Evolutionary conservation across 2,329 filamentous ascomycete genomes (phyloP).

Genomic region (Uncinocarpus reesii): DNA sequence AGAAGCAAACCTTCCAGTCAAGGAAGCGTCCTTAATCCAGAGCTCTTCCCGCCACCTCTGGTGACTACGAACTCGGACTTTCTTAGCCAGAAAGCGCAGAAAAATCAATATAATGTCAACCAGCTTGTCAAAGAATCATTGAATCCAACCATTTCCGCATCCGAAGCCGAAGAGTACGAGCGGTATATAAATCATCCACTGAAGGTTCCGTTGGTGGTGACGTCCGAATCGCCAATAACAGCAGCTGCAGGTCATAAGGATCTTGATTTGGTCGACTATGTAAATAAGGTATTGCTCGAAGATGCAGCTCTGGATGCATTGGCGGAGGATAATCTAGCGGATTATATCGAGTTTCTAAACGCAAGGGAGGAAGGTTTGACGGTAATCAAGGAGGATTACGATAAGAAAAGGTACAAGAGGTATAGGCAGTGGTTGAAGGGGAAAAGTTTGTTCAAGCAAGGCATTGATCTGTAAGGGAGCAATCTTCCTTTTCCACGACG

Average conservation of each 20-base stretch:
- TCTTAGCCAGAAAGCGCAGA: slow-evolving; percentile 56
- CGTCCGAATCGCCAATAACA: slow-evolving; percentile 33
- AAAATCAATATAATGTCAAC: slow-evolving; percentile 59
- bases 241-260: slow-evolving; percentile 31
- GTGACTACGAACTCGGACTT: neutral
- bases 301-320: slow-evolving; percentile 37
- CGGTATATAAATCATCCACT: slow-evolving; percentile 84
- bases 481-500: neutral
- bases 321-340: slow-evolving; percentile 55
- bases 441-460: slow-evolving; percentile 93
- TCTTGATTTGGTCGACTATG: slow-evolving; percentile 69
- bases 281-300: slow-evolving; percentile 57
- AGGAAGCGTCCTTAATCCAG: slow-evolving; percentile 47
- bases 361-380: slow-evolving; percentile 75
- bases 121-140: slow-evolving; percentile 78
- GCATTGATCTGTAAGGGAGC: slow-evolving; percentile 37
- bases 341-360: slow-evolving; percentile 66
- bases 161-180: slow-evolving; percentile 76
- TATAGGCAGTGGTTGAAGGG: slow-evolving; percentile 91
- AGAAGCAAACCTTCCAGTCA: slow-evolving; percentile 25
- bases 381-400: slow-evolving; percentile 73
- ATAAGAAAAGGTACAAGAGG: slow-evolving; percentile 92
- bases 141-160: slow-evolving; percentile 65
- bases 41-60: neutral
- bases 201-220: slow-evolving; percentile 60